These are phyloP conservation scores for Ustilago esculenta DNA, from an alignment of 1,284 basidiomycete genomes.

Conservation along the genomic window DNA sequence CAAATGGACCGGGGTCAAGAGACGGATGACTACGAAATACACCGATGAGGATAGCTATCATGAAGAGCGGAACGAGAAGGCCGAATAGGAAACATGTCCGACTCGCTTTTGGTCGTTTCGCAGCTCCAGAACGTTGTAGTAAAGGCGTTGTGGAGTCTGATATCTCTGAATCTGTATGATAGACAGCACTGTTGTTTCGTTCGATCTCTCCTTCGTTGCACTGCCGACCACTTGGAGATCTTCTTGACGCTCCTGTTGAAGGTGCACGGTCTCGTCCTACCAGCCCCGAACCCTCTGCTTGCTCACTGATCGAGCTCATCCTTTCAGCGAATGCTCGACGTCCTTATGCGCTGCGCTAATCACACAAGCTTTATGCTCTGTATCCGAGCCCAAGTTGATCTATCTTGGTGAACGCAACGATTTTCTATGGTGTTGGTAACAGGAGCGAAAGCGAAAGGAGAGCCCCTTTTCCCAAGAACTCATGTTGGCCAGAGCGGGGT, in stretches of 20 bases:
- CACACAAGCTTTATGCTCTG: too few species aligned
- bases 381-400: too few species aligned
- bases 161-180: slow-evolving; percentile 4
- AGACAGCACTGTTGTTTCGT: background rate
- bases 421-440: too few species aligned
- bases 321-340: too few species aligned
- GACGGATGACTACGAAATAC: slow-evolving; percentile 1
- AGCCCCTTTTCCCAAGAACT: too few species aligned
- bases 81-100: background rate
- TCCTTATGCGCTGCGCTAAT: too few species aligned
- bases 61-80: slow-evolving; percentile 4
- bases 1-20: background rate
- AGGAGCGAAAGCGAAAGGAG: too few species aligned
- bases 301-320: background rate
- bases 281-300: background rate
- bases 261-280: background rate
- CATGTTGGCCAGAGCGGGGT: too few species aligned
- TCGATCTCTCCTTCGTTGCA: background rate
- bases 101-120: background rate
- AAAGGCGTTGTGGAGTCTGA: slow-evolving; percentile 8
- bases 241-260: background rate
- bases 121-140: background rate
- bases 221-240: background rate
- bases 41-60: slow-evolving; percentile 6
- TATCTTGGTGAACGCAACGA: too few species aligned